Percentiles rank a stretch among this genome's conserved stretches.
These are phyloP conservation scores for Backusella circina DNA, from an alignment of 192 early-diverging fungal genomes.

Conservation along the genomic window DNA sequence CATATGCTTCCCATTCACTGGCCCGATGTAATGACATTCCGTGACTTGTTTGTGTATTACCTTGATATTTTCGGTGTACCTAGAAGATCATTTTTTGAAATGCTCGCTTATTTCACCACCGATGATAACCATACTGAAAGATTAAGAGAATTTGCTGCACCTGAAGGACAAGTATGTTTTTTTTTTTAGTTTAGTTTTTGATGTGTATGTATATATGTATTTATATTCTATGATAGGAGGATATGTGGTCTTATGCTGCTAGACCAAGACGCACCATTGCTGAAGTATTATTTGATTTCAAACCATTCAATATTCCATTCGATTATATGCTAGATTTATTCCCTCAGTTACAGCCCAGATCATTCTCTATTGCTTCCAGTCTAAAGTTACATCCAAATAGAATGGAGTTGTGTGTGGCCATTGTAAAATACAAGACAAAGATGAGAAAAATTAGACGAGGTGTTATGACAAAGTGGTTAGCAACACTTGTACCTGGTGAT, in stretches of 20 bases:
- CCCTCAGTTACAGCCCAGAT: constrained; percentile 71
- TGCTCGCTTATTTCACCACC: constrained; percentile 75
- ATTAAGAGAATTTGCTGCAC: constrained; percentile 72
- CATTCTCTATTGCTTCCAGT: constrained; percentile 85
- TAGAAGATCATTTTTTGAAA: constrained; percentile 87
- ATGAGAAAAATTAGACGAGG: constrained; percentile 72
- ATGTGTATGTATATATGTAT: background rate
- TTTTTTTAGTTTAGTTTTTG: background rate
- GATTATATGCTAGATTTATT: constrained; percentile 85
- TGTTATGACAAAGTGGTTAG: constrained; percentile 81
- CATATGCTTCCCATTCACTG: constrained; percentile 49
- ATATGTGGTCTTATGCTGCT: constrained; percentile 85
- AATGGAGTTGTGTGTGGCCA: constrained; percentile 78
- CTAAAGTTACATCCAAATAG: constrained; percentile 37
- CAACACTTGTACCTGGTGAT: constrained; percentile 38
- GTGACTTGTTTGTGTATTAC: constrained; percentile 68
- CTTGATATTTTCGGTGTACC: constrained; percentile 88
- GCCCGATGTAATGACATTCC: constrained; percentile 58
- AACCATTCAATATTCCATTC: constrained; percentile 65
- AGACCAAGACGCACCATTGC: constrained; percentile 72
- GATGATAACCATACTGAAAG: constrained; percentile 70
- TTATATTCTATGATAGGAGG: constrained; percentile 55
- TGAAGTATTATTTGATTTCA: constrained; percentile 87
- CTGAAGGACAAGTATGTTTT: constrained; percentile 66
- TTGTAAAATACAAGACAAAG: constrained; percentile 84